Evolutionary conservation across 1,284 basidiomycete genomes (phyloP).

Genomic region (Anthracocystis setariae): DNA sequence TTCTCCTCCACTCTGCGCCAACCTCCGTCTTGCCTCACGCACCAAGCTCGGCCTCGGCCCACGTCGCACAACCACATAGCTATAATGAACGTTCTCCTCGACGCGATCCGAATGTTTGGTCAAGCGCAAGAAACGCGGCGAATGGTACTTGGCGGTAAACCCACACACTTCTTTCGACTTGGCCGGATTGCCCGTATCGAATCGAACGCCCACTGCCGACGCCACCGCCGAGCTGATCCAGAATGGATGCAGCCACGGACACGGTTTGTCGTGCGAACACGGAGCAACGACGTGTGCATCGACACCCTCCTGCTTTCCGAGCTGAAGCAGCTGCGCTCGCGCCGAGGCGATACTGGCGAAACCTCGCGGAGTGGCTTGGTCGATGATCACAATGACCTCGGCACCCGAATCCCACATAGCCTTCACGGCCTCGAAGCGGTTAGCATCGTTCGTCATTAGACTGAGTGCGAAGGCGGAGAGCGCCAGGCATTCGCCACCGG

Average conservation of each 20-base stretch:
- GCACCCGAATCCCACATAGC: conserved; percentile 91
- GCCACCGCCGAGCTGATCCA: conserved; percentile 21
- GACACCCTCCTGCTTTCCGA: conserved; percentile 69
- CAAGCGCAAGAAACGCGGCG: conserved; percentile 82
- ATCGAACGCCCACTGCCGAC: conserved; percentile 8
- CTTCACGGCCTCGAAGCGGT: conserved; percentile 77
- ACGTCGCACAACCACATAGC: conserved; percentile 87
- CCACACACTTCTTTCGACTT: conserved; percentile 75
- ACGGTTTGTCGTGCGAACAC: conserved; percentile 90
- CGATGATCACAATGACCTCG: conserved; percentile 76
- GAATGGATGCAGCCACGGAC: conserved; percentile 74
- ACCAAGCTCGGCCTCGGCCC: conserved; percentile 74
- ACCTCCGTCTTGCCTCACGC: conserved; percentile 18
- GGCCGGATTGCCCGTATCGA: conserved; percentile 29
- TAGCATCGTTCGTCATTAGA: conserved; percentile 74
- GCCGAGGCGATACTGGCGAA: conserved; percentile 87
- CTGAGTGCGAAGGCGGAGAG: conserved; percentile 87
- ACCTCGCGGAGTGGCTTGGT: conserved; percentile 80
- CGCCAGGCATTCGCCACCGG: conserved; percentile 72
- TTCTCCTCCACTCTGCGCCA: background rate
- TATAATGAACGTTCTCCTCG: conserved; percentile 86
- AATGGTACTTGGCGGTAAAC: conserved; percentile 86
- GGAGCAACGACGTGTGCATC: conserved; percentile 76
- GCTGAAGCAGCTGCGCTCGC: conserved; percentile 78
- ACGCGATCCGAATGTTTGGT: conserved; percentile 86